Conservation (phyloP, 2,329 filamentous ascomycete species). For the Sporothrix schenckii region DNA sequence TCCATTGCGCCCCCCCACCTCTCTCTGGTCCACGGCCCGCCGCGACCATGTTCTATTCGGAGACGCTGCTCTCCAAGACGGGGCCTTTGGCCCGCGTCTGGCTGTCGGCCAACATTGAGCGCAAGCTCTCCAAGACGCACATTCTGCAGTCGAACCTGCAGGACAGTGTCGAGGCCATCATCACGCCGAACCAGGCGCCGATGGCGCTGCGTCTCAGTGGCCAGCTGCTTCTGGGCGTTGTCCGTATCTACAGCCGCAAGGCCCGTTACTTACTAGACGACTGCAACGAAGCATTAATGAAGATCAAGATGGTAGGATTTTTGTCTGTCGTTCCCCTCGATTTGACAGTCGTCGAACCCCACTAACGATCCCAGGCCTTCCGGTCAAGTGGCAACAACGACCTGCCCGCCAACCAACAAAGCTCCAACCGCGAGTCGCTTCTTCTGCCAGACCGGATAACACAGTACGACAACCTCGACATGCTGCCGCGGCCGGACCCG, state of each 20-base stretch:
- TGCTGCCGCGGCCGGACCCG: constrained; percentile 84
- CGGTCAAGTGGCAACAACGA: constrained; percentile 94
- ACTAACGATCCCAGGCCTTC: constrained; percentile 68
- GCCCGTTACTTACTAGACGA: constrained; percentile 95
- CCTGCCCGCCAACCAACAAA: constrained; percentile 78
- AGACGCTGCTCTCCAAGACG: constrained; percentile 93
- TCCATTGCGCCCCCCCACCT: not conserved
- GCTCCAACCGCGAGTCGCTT: constrained; percentile 81
- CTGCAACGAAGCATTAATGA: constrained; percentile 95
- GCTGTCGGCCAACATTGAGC: constrained; percentile 96
- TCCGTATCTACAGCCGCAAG: constrained; percentile 96
- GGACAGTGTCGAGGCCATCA: constrained; percentile 92
- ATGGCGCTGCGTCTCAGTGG: constrained; percentile 93
- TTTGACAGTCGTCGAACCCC: constrained; percentile 34
- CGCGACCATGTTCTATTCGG: constrained; percentile 87
- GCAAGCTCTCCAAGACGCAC: constrained; percentile 96
- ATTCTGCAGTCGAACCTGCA: constrained; percentile 93
- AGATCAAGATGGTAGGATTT: constrained; percentile 78
- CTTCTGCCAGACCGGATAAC: constrained; percentile 91
- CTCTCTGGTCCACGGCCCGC: constrained; percentile 29
- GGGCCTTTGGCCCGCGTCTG: constrained; percentile 96
- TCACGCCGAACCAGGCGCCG: constrained; percentile 87
- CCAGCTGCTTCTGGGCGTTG: constrained; percentile 91
- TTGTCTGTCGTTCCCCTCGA: constrained; percentile 50
- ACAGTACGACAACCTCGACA: constrained; percentile 77